Percentiles rank a stretch among this genome's conserved stretches.
Evolutionary conservation across 2,329 filamentous ascomycete genomes (phyloP).

Genomic region (Rhinocladiella similis): DNA sequence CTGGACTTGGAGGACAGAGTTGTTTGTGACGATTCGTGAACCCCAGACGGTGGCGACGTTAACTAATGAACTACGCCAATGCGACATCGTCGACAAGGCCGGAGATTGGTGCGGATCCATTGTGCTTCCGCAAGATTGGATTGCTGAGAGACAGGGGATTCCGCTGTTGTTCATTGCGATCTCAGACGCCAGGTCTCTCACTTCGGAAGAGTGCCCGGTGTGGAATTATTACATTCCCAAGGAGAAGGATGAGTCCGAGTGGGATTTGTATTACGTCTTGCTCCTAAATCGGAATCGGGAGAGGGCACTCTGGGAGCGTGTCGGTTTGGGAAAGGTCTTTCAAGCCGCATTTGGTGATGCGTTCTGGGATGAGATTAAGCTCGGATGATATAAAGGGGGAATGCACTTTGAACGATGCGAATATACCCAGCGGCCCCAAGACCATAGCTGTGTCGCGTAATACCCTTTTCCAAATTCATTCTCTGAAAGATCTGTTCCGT

Average conservation of each 20-base stretch:
- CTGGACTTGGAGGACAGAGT: conserved; percentile 2
- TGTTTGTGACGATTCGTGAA: too few species aligned
- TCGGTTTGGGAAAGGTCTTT: conserved; percentile 38
- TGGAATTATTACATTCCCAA: conserved; percentile 40
- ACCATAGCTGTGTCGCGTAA: too few species aligned
- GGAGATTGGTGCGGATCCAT: conserved; percentile 38
- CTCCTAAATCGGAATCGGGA: conserved; percentile 28
- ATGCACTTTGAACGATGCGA: too few species aligned
- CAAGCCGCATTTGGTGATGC: neutral
- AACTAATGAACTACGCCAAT: conserved; percentile 23
- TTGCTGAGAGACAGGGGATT: conserved; percentile 6
- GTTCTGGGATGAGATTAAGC: neutral
- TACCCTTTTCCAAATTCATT: too few species aligned
- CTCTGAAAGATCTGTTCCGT: too few species aligned
- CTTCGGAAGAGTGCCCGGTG: conserved; percentile 32
- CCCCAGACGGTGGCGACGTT: neutral
- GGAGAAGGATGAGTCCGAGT: conserved; percentile 35
- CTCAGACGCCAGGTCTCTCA: conserved; percentile 37
- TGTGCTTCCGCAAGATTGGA: conserved; percentile 29
- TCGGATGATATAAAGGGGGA: neutral
- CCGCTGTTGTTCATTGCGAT: conserved; percentile 35
- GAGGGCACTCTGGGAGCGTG: conserved; percentile 27
- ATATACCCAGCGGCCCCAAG: too few species aligned
- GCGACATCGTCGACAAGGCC: conserved; percentile 32
- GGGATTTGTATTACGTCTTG: conserved; percentile 38